Evolutionary conservation across 108 stramenopile genomes (phyloP).

Genomic region (Cyclotella atomus): DNA sequence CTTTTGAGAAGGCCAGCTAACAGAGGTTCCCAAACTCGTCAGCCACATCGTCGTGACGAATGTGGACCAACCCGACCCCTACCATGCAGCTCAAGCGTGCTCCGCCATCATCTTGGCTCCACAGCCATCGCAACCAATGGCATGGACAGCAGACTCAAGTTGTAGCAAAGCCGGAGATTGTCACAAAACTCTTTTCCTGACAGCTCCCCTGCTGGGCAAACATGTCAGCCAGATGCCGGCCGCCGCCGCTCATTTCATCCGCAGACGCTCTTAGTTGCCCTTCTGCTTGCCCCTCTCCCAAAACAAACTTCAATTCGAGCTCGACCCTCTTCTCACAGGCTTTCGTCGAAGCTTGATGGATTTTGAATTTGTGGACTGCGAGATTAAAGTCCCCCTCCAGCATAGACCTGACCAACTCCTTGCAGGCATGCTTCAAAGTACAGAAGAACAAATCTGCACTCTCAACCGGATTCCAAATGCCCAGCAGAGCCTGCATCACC

Average conservation of each 20-base stretch:
- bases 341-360: no score
- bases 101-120: slow-evolving; percentile 14
- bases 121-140: slow-evolving; percentile 20
- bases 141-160: background rate
- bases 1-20: background rate
- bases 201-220: background rate
- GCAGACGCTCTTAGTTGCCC: background rate
- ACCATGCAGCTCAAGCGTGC: slow-evolving; percentile 27
- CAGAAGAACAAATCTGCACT: background rate
- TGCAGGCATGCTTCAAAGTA: background rate
- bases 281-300: no score
- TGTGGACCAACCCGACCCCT: slow-evolving; percentile 26
- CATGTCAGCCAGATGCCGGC: background rate
- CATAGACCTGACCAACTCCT: background rate
- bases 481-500: background rate
- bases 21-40: slow-evolving; percentile 22
- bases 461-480: slow-evolving; percentile 3
- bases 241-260: background rate
- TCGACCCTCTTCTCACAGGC: background rate
- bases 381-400: background rate
- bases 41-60: slow-evolving; percentile 27
- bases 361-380: background rate
- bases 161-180: background rate
- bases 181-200: background rate
- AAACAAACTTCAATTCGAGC: background rate